These are phyloP conservation scores for Draba incana DNA, from an alignment of 345 rosid species.

Conservation along the genomic window DNA sequence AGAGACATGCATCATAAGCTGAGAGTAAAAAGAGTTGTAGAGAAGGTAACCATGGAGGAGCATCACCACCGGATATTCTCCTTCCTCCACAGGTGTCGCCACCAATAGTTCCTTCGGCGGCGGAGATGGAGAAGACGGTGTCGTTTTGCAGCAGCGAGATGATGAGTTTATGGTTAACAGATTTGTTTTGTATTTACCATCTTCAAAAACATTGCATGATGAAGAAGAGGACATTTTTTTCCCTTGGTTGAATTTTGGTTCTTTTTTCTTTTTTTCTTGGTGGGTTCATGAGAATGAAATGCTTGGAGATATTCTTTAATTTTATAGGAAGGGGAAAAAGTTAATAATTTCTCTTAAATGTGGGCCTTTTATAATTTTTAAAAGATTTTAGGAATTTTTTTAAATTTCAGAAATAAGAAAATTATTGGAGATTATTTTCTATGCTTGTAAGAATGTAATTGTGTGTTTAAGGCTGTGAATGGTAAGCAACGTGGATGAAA, in stretches of 20 bases:
- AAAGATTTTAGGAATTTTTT: no score
- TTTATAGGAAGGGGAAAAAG: constrained; percentile 7
- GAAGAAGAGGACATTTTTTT: constrained; percentile 36
- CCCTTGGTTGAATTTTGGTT: neutral
- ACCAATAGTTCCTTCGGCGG: constrained; percentile 69
- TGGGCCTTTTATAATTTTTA: no score
- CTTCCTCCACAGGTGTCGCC: constrained; percentile 60
- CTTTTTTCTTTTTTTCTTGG: neutral
- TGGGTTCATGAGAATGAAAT: constrained; percentile 24
- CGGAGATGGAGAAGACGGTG: constrained; percentile 15
- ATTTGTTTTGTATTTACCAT: constrained; percentile 50
- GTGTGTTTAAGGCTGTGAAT: no score
- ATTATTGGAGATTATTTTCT: no score
- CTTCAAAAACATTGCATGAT: constrained; percentile 47
- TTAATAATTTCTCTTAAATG: no score
- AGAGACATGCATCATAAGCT: constrained; percentile 81
- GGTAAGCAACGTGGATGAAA: no score
- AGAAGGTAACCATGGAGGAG: constrained; percentile 91
- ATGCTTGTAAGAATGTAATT: no score
- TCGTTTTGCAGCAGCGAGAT: constrained; percentile 29
- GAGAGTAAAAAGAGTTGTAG: constrained; percentile 78
- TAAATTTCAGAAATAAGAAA: no score
- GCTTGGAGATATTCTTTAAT: constrained; percentile 9
- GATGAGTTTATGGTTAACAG: constrained; percentile 47
- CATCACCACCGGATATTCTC: constrained; percentile 70